Percentiles rank a stretch among this genome's conserved stretches.
phyloP scores from a whole-genome alignment of 305 asterid species.

The Fraxinus albicans region DNA sequence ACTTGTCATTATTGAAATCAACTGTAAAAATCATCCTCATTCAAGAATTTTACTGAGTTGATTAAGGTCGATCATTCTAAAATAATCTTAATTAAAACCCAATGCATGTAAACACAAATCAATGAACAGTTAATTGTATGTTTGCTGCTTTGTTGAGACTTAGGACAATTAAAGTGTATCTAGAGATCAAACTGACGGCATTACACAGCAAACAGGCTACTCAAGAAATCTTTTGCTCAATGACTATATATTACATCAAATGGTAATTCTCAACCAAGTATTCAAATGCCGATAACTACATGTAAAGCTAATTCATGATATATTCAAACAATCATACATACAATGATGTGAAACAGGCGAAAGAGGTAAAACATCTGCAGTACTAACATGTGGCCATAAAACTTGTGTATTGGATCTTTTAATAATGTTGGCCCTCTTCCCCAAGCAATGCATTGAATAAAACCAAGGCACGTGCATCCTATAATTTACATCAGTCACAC shows the following conservation, averaged over 20 bases:
- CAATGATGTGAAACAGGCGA: conserved; percentile 31
- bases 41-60: not conserved
- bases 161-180: not conserved
- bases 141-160: not conserved
- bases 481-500: conserved; percentile 20
- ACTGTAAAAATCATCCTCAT: not conserved
- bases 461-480: conserved; percentile 36
- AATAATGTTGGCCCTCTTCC: conserved; percentile 27
- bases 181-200: not conserved
- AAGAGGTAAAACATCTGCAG: conserved; percentile 25
- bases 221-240: not conserved
- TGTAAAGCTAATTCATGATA: conserved; percentile 26
- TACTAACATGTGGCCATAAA: conserved; percentile 25
- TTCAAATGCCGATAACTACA: conserved; percentile 12
- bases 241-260: not conserved
- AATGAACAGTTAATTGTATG: not conserved
- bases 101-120: too few relatives aligned
- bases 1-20: not conserved
- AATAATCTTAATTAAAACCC: too few relatives aligned
- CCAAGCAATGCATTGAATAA: conserved; percentile 33
- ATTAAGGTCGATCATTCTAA: not conserved
- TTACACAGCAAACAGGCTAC: not conserved
- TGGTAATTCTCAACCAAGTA: not conserved
- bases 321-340: conserved; percentile 45
- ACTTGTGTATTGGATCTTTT: conserved; percentile 18